Evolutionary conservation across 2,329 filamentous ascomycete species (phyloP), one percentile per base, ranked within the genome.

Genomic region (Colletotrichum chlorophyti): DNA sequence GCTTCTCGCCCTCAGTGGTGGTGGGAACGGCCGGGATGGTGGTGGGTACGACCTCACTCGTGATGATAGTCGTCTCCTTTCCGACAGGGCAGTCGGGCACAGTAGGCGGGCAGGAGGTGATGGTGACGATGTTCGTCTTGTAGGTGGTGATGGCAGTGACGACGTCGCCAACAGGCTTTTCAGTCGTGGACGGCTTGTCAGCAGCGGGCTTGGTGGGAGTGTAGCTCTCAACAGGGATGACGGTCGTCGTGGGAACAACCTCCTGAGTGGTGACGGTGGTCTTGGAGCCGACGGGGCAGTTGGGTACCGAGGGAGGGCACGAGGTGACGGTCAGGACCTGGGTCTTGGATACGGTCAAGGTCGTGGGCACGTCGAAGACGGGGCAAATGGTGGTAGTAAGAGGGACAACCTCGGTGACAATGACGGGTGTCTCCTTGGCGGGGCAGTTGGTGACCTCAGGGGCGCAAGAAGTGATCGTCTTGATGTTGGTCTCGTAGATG

Each of bases 61-160:
- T 70, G 59, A 74, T 64, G 53, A 70, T 66, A 52, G 73, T 58
- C 11, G 72, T 73, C 21, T 75, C 68, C 19, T 67, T 63, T 21
- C 65, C 65, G 4, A 60, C 68, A 10, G 76, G 74, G 65, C 75
- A 78, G 70, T 74, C 65, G 35, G 65, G 67, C 2, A 77, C 70
- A 11, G 65, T 66, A n/a, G 82, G 73, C 40, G 76, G 79, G 70
- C 83, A 86, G 40, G 79, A 80, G 65, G 80, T 85, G 70, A 85
- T 76, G 63, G 83, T 86, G 35, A 50, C 35, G 40, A 61, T 54
- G 59, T 63, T 63, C 11, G 63, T 52, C 42, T 58, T 63, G 42
- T 55, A 63, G 14, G 73, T 77, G 45, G 70, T 71, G 65, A 70
- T 75, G 49, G 78, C 68, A 15, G 73, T 74, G 2, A 48, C 57